phyloP scores from a whole-genome alignment of 2,329 filamentous ascomycete genomes.

The Lachnellula occidentalis region DNA sequence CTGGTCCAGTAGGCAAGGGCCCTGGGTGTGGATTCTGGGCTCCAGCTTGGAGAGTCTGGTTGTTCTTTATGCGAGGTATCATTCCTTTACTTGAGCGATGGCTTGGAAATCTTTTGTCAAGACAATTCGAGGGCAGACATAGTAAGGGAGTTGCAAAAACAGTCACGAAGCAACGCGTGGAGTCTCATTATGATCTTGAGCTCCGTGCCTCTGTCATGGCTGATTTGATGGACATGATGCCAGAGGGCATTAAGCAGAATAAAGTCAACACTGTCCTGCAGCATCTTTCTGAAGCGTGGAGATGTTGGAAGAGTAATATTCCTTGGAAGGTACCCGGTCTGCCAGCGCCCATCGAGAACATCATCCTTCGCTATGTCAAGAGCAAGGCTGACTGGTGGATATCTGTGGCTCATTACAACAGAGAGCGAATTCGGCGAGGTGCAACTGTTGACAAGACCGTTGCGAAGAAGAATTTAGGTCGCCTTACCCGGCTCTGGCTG shows the following conservation, averaged over 20 bases:
- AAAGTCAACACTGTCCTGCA: slow-evolving; percentile 98
- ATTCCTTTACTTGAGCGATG: slow-evolving; percentile 94
- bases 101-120: slow-evolving; percentile 92
- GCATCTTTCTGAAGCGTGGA: slow-evolving; percentile 95
- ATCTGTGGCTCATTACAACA: slow-evolving; percentile 97
- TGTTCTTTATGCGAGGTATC: slow-evolving; percentile 98
- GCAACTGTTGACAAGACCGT: slow-evolving; percentile 99
- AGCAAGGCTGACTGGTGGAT: slow-evolving; percentile 99
- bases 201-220: slow-evolving; percentile 98
- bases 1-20: slow-evolving; percentile 91
- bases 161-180: slow-evolving; percentile 97
- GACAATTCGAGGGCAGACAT: slow-evolving; percentile 96
- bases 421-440: slow-evolving; percentile 90
- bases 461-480: slow-evolving; percentile 96
- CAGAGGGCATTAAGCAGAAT: slow-evolving; percentile 98
- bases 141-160: slow-evolving; percentile 99
- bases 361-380: slow-evolving; percentile 97
- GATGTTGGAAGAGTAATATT: slow-evolving; percentile 99
- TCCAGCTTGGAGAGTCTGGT: slow-evolving; percentile 96
- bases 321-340: slow-evolving; percentile 98
- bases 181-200: slow-evolving; percentile 97
- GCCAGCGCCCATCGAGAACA: slow-evolving; percentile 96
- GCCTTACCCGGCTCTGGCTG: slow-evolving; percentile 89
- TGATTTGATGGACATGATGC: slow-evolving; percentile 99
- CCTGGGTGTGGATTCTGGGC: slow-evolving; percentile 99